phyloP scores from a whole-genome alignment of 2,329 filamentous ascomycete species.

The Didymella lethalis region DNA sequence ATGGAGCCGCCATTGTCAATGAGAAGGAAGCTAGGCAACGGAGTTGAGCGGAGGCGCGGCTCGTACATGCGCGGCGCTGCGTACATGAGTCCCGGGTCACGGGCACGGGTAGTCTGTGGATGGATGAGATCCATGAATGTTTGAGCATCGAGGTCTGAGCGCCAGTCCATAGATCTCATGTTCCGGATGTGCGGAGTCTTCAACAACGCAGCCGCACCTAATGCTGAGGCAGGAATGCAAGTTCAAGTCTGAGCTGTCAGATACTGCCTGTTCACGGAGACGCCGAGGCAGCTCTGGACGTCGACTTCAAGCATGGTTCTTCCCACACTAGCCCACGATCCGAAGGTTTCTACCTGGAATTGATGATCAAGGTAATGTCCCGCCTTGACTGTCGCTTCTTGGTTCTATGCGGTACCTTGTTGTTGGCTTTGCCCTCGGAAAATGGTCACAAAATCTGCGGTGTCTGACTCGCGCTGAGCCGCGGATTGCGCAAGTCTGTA shows the following conservation, averaged over 20 bases:
- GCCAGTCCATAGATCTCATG: neutral
- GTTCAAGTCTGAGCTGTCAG: neutral
- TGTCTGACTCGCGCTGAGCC: neutral
- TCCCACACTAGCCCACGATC: too few species aligned
- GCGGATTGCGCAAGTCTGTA: neutral
- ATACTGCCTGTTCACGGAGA: neutral
- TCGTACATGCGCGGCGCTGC: neutral
- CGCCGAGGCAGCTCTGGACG: neutral
- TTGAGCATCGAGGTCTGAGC: slow-evolving; percentile 1
- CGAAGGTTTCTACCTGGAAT: neutral
- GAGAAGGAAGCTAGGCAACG: neutral
- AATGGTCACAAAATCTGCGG: neutral
- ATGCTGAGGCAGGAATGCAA: neutral
- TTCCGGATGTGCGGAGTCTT: neutral
- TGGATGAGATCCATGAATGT: neutral
- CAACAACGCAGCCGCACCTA: neutral
- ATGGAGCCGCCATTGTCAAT: neutral
- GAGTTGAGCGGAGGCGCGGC: neutral
- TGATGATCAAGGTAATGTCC: neutral
- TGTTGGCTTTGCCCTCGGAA: neutral
- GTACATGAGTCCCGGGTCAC: slow-evolving; percentile 10
- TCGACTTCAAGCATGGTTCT: neutral
- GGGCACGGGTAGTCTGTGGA: neutral
- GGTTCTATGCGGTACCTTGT: neutral
- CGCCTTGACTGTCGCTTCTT: neutral